Evolutionary conservation across 371 early-diverging fungal species (phyloP).

Genomic region (Rhizopus sp.): DNA sequence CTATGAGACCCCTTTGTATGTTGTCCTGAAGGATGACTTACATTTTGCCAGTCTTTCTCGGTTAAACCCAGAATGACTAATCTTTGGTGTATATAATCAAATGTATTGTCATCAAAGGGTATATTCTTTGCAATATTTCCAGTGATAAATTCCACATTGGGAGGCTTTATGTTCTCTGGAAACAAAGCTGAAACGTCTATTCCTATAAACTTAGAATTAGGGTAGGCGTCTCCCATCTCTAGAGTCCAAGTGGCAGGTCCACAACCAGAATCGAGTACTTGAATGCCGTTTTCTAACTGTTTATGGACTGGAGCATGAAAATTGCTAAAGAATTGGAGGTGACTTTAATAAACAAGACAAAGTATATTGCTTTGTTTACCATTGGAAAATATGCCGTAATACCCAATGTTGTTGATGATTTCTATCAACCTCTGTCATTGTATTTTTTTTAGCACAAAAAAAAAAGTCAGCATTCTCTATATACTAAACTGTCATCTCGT

Average conservation of each 20-base stretch:
- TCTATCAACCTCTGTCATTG: constrained; percentile 19
- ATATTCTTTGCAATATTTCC: constrained; percentile 55
- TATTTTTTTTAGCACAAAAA: not conserved
- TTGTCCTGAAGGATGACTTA: constrained; percentile 5
- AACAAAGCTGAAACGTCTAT: constrained; percentile 47
- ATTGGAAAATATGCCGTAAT: constrained; percentile 12
- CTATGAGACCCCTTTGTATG: not conserved
- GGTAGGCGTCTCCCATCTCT: constrained; percentile 25
- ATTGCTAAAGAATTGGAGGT: constrained; percentile 11
- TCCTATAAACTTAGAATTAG: constrained; percentile 30
- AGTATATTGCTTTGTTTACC: constrained; percentile 11
- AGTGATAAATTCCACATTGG: constrained; percentile 49
- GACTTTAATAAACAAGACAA: not conserved
- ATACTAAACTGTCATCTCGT: too few species aligned
- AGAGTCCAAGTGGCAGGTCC: constrained; percentile 31
- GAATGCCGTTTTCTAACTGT: constrained; percentile 18
- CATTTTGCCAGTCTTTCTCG: constrained; percentile 31
- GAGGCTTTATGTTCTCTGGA: constrained; percentile 43
- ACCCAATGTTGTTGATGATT: constrained; percentile 31
- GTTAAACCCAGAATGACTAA: constrained; percentile 36
- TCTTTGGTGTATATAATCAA: constrained; percentile 61
- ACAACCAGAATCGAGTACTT: constrained; percentile 26
- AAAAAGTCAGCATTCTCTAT: too few species aligned
- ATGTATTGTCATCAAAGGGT: constrained; percentile 53
- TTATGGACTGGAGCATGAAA: constrained; percentile 21